Percentiles rank a stretch among this genome's conserved stretches.
Evolutionary conservation across 2,329 filamentous ascomycete species (phyloP).

Genomic region (Alternaria burnsii): DNA sequence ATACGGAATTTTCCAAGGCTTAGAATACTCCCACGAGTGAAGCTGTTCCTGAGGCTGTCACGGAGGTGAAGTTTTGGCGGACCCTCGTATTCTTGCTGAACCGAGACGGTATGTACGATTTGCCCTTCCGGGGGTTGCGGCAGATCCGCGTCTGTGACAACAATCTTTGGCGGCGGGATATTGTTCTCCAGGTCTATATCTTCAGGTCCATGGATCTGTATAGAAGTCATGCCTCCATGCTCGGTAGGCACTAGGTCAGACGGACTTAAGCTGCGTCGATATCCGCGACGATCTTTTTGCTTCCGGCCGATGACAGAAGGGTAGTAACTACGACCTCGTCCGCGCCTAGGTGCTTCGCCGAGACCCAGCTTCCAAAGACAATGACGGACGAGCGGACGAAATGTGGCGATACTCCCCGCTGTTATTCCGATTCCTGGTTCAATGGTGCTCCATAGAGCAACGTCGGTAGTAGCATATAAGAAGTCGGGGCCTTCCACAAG

Average conservation of each 20-base stretch:
- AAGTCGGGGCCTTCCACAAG: constrained; percentile 54
- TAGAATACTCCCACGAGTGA: constrained; percentile 28
- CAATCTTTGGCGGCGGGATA: neutral
- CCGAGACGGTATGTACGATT: constrained; percentile 29
- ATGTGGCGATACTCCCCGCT: constrained; percentile 59
- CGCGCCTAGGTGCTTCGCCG: constrained; percentile 23
- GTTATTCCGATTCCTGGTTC: constrained; percentile 51
- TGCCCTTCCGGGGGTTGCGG: constrained; percentile 10
- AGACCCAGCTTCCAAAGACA: constrained; percentile 33
- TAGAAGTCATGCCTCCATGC: constrained; percentile 15
- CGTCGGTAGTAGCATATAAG: constrained; percentile 51
- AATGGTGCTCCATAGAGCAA: constrained; percentile 52
- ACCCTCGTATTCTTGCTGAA: constrained; percentile 29
- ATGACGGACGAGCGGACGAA: constrained; percentile 57
- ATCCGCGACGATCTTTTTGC: constrained; percentile 27
- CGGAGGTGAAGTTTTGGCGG: constrained; percentile 30
- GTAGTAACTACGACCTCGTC: constrained; percentile 17
- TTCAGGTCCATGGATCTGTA: constrained; percentile 20
- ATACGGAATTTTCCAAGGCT: constrained; percentile 21
- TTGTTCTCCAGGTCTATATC: neutral
- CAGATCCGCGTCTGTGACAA: constrained; percentile 2
- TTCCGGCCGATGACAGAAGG: constrained; percentile 15
- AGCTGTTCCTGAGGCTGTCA: constrained; percentile 33
- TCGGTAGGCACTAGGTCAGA: constrained; percentile 30
- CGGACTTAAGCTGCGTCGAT: constrained; percentile 29